A percentile compares a stretch with the other conserved stretches of the same genome.
phyloP scores from a whole-genome alignment of 345 rosid species.

The Iberis pinnata region DNA sequence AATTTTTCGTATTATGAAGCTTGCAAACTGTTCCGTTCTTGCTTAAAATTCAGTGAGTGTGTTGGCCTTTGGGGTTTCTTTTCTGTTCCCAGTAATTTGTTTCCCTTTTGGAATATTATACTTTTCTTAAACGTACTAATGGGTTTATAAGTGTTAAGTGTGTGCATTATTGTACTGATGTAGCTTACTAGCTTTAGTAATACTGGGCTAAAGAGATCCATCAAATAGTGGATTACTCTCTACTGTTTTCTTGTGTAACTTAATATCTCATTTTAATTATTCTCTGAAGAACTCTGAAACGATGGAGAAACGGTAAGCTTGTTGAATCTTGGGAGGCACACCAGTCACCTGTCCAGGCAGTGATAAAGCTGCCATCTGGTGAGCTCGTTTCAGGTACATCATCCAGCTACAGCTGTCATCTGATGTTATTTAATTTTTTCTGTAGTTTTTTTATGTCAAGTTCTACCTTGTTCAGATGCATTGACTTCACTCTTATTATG shows the following conservation, averaged over 20 bases:
- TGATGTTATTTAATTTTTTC: slow-evolving; percentile 3
- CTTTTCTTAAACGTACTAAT: not conserved
- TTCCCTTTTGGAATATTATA: too few relatives aligned
- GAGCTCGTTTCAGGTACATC: slow-evolving; percentile 82
- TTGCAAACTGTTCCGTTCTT: not conserved
- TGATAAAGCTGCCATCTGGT: slow-evolving; percentile 75
- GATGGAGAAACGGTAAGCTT: slow-evolving; percentile 77
- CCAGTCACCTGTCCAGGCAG: slow-evolving; percentile 74
- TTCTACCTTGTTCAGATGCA: not conserved
- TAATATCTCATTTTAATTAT: slow-evolving; percentile 1
- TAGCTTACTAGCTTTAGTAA: slow-evolving; percentile 2
- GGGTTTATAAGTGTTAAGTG: not conserved
- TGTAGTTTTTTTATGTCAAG: not conserved
- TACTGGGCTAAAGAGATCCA: not conserved
- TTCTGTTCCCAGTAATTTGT: too few relatives aligned
- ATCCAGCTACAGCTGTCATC: slow-evolving; percentile 1
- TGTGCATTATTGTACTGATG: not conserved
- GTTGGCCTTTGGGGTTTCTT: not conserved
- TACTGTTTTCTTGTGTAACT: slow-evolving; percentile 10
- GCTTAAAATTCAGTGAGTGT: slow-evolving; percentile 5
- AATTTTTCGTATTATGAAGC: too few relatives aligned
- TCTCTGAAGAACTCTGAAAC: slow-evolving; percentile 55
- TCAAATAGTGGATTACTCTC: not conserved
- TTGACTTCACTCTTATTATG: not conserved
- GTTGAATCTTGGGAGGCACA: slow-evolving; percentile 89